Evolutionary conservation across 352 stramenopile species (phyloP).

Genomic region (Aphanomyces cochlioides): DNA sequence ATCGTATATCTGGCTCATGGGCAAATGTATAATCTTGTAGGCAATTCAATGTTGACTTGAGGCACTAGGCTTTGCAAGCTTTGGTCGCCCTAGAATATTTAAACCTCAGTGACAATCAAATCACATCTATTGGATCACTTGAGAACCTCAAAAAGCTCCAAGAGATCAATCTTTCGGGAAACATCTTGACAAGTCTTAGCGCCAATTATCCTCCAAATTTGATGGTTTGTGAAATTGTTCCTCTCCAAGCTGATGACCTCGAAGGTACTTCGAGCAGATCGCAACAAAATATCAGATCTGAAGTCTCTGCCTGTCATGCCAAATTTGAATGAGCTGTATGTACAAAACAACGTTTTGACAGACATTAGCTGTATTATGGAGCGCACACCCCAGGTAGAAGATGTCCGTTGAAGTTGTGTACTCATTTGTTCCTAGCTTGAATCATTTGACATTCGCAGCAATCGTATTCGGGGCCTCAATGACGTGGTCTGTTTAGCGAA

Average conservation of each 20-base stretch:
- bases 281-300: constrained; percentile 30
- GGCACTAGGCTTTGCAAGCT: constrained; percentile 48
- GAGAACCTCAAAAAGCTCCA: constrained; percentile 61
- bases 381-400: constrained; percentile 22
- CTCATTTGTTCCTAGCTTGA: constrained; percentile 49
- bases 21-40: constrained; percentile 39
- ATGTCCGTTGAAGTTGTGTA: background rate
- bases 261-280: constrained; percentile 49
- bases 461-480: constrained; percentile 38
- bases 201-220: constrained; percentile 52
- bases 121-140: constrained; percentile 55
- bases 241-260: background rate
- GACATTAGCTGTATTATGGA: constrained; percentile 38
- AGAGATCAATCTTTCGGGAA: constrained; percentile 64
- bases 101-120: constrained; percentile 60
- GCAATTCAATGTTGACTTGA: too few relatives aligned
- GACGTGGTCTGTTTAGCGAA: constrained; percentile 34
- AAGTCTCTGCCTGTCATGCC: constrained; percentile 16
- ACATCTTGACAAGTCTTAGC: constrained; percentile 49
- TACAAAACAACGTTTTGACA: constrained; percentile 49
- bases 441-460: constrained; percentile 70
- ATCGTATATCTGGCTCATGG: constrained; percentile 42
- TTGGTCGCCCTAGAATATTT: constrained; percentile 54
- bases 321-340: constrained; percentile 61
- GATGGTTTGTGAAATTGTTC: constrained; percentile 30